Evolutionary conservation across 192 early-diverging fungal species (phyloP).

Genomic region (Coemansia sp.): DNA sequence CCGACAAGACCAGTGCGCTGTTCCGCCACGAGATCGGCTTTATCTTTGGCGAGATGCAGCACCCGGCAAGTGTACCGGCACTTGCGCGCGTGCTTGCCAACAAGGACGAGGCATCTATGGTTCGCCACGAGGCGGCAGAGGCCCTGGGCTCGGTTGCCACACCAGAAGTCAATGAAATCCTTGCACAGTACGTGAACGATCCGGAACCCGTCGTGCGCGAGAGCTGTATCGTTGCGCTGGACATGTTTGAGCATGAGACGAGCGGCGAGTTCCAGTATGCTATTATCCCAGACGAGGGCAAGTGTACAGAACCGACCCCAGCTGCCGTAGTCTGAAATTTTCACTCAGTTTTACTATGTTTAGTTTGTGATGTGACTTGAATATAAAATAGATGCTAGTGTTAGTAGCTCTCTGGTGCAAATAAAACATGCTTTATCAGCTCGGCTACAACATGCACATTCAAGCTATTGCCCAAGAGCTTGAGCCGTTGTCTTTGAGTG

Average conservation of each 20-base stretch:
- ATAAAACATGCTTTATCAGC: slow-evolving; percentile 33
- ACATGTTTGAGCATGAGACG: slow-evolving; percentile 94
- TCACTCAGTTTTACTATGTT: no score
- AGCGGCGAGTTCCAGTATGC: slow-evolving; percentile 88
- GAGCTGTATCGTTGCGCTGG: slow-evolving; percentile 89
- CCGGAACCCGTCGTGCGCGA: slow-evolving; percentile 84
- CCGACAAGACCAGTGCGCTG: slow-evolving; percentile 67
- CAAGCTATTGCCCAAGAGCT: slow-evolving; percentile 49
- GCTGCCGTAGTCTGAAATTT: background rate
- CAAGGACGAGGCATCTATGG: slow-evolving; percentile 81
- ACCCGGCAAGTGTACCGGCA: slow-evolving; percentile 83
- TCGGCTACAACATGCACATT: slow-evolving; percentile 46
- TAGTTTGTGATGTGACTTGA: no score
- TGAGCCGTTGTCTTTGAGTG: slow-evolving; percentile 33
- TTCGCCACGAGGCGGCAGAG: slow-evolving; percentile 96
- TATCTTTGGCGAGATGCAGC: slow-evolving; percentile 98
- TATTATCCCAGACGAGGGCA: slow-evolving; percentile 41
- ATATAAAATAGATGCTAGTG: background rate
- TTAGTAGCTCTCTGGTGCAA: background rate
- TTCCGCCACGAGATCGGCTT: slow-evolving; percentile 96
- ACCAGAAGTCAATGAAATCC: slow-evolving; percentile 72
- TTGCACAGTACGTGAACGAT: slow-evolving; percentile 74
- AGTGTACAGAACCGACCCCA: slow-evolving; percentile 1
- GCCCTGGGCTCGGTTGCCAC: slow-evolving; percentile 95
- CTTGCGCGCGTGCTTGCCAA: slow-evolving; percentile 77